Conservation (phyloP, 805 yeast genomes). For the Candida vaughaniae region DNA sequence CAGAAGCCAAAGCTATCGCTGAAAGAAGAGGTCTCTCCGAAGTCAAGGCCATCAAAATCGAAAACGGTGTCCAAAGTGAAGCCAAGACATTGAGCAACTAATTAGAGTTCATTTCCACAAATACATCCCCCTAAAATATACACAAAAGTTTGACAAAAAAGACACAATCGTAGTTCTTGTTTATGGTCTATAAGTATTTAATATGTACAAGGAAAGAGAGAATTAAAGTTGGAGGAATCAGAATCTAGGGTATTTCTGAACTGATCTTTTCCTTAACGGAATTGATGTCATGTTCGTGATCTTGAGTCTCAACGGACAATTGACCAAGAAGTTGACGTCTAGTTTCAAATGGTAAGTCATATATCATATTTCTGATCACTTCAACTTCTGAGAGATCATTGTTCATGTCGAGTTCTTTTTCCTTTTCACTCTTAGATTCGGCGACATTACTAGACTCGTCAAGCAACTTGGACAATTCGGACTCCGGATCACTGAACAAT, state of each 20-base stretch:
- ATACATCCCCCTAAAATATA: too few relatives aligned
- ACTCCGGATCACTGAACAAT: conserved; percentile 39
- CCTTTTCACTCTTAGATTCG: conserved; percentile 15
- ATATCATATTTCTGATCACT: conserved; percentile 29
- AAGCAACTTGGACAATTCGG: conserved; percentile 40
- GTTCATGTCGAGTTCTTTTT: conserved; percentile 14
- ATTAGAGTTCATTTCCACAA: neutral
- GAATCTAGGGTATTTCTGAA: conserved; percentile 7
- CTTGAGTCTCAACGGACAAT: conserved; percentile 18
- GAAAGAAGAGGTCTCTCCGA: conserved; percentile 74
- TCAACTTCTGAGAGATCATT: conserved; percentile 20
- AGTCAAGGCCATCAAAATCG: conserved; percentile 67
- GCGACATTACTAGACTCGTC: conserved; percentile 32
- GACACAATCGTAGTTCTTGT: too few relatives aligned
- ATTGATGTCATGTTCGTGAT: conserved; percentile 1
- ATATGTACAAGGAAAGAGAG: too few relatives aligned
- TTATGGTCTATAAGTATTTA: conserved; percentile 4
- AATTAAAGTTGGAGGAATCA: too few relatives aligned
- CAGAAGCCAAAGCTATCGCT: conserved; percentile 73
- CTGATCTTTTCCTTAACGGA: conserved; percentile 7
- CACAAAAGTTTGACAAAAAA: too few relatives aligned
- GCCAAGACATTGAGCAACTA: conserved; percentile 21
- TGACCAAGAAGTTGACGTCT: conserved; percentile 28
- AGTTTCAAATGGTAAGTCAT: conserved; percentile 35
- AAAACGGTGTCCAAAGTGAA: conserved; percentile 58